Conservation (phyloP, 345 rosid species). For the Populus simonii region DNA sequence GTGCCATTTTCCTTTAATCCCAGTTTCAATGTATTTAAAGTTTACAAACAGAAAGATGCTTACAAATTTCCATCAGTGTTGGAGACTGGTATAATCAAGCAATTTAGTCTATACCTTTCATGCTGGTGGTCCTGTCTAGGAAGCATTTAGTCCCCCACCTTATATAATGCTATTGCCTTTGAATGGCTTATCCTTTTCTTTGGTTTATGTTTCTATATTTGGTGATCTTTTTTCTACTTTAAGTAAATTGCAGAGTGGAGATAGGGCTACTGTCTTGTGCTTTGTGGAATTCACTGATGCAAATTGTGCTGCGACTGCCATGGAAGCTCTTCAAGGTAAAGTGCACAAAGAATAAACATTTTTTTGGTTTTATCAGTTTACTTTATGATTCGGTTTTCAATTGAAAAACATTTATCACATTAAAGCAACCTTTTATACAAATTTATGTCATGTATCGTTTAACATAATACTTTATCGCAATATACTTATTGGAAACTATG, state of each 20-base stretch:
- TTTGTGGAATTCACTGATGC: slow-evolving; percentile 55
- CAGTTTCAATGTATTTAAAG: background rate
- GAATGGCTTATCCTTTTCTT: background rate
- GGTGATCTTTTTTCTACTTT: background rate
- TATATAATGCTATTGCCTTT: background rate
- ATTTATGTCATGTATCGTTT: background rate
- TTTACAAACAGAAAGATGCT: background rate
- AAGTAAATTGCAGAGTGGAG: slow-evolving; percentile 42
- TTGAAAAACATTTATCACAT: background rate
- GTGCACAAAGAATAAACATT: background rate
- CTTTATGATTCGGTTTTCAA: background rate
- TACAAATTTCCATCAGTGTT: background rate
- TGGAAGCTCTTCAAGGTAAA: slow-evolving; percentile 63
- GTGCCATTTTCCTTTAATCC: background rate
- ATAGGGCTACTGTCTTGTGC: slow-evolving; percentile 48
- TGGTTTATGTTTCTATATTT: background rate
- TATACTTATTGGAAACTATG: background rate
- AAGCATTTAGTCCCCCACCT: background rate
- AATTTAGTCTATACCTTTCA: background rate
- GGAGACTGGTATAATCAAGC: background rate
- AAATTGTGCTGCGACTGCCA: slow-evolving; percentile 50
- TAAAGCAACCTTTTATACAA: background rate
- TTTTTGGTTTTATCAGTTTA: background rate
- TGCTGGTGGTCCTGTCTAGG: no score
- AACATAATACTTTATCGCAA: background rate